Conservation (phyloP, 2,329 filamentous ascomycete species). For the Alternaria viburni region DNA sequence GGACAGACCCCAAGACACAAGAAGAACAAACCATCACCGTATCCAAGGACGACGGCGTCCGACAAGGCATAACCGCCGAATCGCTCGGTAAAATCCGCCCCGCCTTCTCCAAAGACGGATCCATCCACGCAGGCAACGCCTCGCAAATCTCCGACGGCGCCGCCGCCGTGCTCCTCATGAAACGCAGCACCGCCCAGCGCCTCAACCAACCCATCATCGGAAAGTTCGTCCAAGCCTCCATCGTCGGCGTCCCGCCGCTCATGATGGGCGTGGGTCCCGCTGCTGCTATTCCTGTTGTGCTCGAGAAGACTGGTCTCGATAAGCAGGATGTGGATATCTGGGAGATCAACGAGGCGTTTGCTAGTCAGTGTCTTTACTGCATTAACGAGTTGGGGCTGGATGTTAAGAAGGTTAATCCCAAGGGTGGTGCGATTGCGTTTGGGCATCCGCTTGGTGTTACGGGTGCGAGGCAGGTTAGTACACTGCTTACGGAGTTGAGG, state of each 20-base stretch:
- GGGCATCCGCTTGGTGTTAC: conserved; percentile 95
- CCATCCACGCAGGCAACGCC: conserved; percentile 95
- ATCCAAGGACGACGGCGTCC: conserved; percentile 83
- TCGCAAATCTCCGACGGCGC: conserved; percentile 94
- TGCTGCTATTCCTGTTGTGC: conserved; percentile 92
- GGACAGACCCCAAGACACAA: conserved; percentile 87
- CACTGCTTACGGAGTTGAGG: conserved; percentile 86
- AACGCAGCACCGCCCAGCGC: conserved; percentile 84
- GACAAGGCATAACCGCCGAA: conserved; percentile 84
- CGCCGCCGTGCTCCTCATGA: conserved; percentile 94
- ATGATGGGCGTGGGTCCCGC: conserved; percentile 97
- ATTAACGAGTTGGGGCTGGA: conserved; percentile 85
- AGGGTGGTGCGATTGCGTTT: conserved; percentile 95
- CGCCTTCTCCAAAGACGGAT: conserved; percentile 88
- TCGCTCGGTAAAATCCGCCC: conserved; percentile 88
- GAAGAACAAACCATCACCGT: conserved; percentile 86
- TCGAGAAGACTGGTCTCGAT: conserved; percentile 83
- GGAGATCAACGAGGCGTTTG: conserved; percentile 99
- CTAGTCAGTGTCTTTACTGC: conserved; percentile 92
- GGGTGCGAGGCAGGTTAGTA: conserved; percentile 90
- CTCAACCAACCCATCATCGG: conserved; percentile 89
- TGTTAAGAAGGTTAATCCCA: conserved; percentile 90
- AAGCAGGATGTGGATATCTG: conserved; percentile 91
- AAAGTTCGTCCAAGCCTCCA: conserved; percentile 85
- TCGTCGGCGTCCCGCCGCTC: conserved; percentile 88